Evolutionary conservation across 805 yeast species (phyloP).

Genomic region (Hanseniaspora singularis): DNA sequence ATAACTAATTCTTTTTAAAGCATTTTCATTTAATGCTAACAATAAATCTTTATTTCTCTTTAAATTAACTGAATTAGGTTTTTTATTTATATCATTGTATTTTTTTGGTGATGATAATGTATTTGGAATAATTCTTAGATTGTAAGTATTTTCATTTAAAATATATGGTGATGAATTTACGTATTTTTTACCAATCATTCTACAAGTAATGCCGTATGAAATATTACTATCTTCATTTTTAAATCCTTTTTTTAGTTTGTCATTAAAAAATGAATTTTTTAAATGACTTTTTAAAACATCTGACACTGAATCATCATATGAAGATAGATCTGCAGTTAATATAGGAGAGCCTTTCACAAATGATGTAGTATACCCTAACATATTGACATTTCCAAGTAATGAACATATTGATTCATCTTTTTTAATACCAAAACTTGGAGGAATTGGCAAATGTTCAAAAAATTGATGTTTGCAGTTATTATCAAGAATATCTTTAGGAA

Average conservation of each 20-base stretch:
- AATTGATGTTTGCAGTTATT: constrained; percentile 37
- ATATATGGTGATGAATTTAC: constrained; percentile 17
- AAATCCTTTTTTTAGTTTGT: background rate
- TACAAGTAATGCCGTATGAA: constrained; percentile 18
- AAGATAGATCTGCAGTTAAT: constrained; percentile 34
- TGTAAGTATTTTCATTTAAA: constrained; percentile 20
- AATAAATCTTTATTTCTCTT: background rate
- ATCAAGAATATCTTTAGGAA: constrained; percentile 44
- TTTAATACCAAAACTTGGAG: constrained; percentile 35
- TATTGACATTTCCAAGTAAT: no score
- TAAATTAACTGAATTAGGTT: background rate
- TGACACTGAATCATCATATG: constrained; percentile 1
- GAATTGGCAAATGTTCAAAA: constrained; percentile 27
- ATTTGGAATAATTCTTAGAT: constrained; percentile 25
- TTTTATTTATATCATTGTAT: background rate
- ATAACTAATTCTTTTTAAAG: background rate
- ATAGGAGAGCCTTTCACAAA: constrained; percentile 41
- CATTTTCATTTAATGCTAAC: background rate
- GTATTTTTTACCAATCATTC: background rate
- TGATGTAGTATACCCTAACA: constrained; percentile 44
- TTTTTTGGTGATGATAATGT: constrained; percentile 11
- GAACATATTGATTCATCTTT: no score
- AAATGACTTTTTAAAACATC: background rate
- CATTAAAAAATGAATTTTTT: constrained; percentile 21
- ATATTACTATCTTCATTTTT: background rate